Base-by-base conservation (phyloP, 371 early-diverging fungal genomes). In the Mortierella sp. region DNA sequence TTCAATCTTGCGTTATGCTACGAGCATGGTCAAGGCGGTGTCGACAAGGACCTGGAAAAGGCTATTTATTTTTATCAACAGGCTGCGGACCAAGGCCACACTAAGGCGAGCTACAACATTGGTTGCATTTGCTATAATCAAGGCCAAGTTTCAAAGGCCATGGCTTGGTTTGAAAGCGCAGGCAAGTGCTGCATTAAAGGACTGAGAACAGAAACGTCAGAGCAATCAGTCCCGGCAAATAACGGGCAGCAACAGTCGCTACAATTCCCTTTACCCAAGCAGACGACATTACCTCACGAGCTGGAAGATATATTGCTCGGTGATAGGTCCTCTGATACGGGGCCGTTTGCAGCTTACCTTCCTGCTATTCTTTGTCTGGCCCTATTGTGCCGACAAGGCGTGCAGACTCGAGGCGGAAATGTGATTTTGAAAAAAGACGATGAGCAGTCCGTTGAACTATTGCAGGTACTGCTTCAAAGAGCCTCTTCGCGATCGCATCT, bases 11-110 rank as follows among this genome's bases (percentile, higher is more conserved):
- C 78, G 0, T 58, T 78, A 0, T 78, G 78, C 41, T 78, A 78
- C 28, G 78, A 78, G 16, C 74, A 78, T 45, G 78, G 78, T 33
- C 73, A 78, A 63, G 78, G 78, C 8, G 78, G 78, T 1, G 78
- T 78, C 0, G 70, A 70, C 1, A 73, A 58, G 53, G 78, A 78
- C 38, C 7, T 78, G 52, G 55, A 50, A 22, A 69, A 63, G 38
- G 78, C 78, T 22, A 8, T 78, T 11, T 45, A 78, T 52, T 78
- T 73, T 36, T 78, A 78, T 63, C 78, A 78, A 32, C 78, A 73
- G 58, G 78, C 78, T 16, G 78, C 78, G 22, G 70, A 66, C 43
- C 78, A 73, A 52, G 78, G 78, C 2, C 78, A 78, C 32, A 73
- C 78, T 43, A 78, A 78, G 43, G 78, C 78, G 15, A 73, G 74